phyloP scores from a whole-genome alignment of 305 asterid genomes.

The Fraxinus xanthoxyloides region DNA sequence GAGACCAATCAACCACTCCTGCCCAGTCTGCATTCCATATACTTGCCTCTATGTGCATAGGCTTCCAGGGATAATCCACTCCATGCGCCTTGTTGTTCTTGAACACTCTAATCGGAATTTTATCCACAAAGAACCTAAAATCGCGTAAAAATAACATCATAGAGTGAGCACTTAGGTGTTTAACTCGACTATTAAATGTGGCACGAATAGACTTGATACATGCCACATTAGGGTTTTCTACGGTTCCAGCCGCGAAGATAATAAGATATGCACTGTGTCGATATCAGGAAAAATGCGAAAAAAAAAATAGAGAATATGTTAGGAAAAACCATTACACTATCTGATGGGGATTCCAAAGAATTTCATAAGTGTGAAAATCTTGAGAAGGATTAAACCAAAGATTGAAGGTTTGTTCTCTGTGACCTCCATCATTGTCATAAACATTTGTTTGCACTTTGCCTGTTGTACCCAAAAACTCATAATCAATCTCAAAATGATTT shows the following conservation, averaged over 20 bases:
- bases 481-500: conserved; percentile 50
- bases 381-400: conserved; percentile 60
- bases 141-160: not conserved
- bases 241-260: not conserved
- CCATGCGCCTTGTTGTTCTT: conserved; percentile 35
- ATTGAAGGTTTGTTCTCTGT: conserved; percentile 45
- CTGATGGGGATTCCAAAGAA: conserved; percentile 38
- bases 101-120: conserved; percentile 43
- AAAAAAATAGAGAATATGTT: not conserved
- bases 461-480: conserved; percentile 48
- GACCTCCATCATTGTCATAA: conserved; percentile 38
- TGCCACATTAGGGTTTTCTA: not conserved
- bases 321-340: conserved; percentile 23
- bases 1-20: conserved; percentile 38
- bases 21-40: conserved; percentile 49
- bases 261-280: not conserved
- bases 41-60: conserved; percentile 47
- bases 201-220: not conserved
- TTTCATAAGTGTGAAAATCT: conserved; percentile 43
- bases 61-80: conserved; percentile 19
- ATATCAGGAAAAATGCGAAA: not conserved
- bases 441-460: conserved; percentile 53
- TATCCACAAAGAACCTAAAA: conserved; percentile 38
- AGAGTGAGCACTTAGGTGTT: not conserved
- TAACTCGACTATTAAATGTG: not conserved